phyloP scores from a whole-genome alignment of 2,329 filamentous ascomycete genomes.

The Xylaria sp. region DNA sequence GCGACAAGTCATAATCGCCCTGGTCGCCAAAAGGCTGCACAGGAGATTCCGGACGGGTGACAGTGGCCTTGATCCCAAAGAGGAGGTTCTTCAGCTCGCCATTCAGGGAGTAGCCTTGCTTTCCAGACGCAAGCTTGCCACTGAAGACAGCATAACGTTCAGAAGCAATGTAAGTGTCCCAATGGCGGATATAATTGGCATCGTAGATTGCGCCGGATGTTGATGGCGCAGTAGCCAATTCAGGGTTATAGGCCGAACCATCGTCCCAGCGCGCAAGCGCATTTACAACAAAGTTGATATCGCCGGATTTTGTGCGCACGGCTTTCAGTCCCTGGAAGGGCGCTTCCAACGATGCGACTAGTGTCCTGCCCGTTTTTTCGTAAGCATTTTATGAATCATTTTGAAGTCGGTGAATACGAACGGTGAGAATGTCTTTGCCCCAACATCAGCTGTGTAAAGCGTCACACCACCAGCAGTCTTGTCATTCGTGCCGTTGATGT shows the following conservation, averaged over 20 bases:
- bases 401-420: constrained; percentile 5
- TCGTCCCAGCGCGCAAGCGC: constrained; percentile 20
- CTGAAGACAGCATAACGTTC: constrained; percentile 25
- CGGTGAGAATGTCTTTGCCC: constrained; percentile 22
- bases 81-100: constrained; percentile 23
- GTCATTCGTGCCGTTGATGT: constrained; percentile 26
- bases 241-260: constrained; percentile 21
- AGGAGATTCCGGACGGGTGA: constrained; percentile 24
- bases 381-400: constrained; percentile 1
- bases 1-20: constrained; percentile 24
- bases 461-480: constrained; percentile 21
- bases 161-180: constrained; percentile 18
- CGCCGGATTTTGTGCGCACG: constrained; percentile 21
- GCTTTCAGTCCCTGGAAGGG: constrained; percentile 26
- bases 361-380: constrained; percentile 6
- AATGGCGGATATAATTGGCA: constrained; percentile 25
- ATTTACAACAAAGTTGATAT: constrained; percentile 26
- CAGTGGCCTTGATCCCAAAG: constrained; percentile 15
- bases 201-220: constrained; percentile 20
- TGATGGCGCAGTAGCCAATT: constrained; percentile 6
- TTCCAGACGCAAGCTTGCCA: constrained; percentile 14
- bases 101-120: constrained; percentile 8
- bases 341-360: constrained; percentile 21
- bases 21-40: constrained; percentile 25
- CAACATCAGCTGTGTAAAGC: constrained; percentile 24